These are phyloP conservation scores for Fusarium cyanostomum DNA, from an alignment of 2,329 filamentous ascomycete species.

Conservation along the genomic window DNA sequence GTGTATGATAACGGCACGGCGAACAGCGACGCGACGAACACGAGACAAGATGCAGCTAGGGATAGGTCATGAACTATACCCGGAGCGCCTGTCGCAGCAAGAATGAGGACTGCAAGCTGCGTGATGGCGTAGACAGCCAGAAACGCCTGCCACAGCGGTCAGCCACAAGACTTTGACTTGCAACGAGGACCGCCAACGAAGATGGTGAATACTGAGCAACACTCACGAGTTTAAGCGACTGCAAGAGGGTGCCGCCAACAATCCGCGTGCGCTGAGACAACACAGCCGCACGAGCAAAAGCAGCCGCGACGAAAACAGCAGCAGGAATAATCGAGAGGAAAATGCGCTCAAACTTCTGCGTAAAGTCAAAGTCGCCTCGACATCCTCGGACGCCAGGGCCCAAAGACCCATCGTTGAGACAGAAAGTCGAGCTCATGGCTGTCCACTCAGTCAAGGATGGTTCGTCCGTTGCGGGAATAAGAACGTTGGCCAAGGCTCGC, in stretches of 20 bases:
- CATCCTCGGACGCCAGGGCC: slow-evolving; percentile 58
- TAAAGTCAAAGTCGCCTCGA: slow-evolving; percentile 61
- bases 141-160: slow-evolving; percentile 27
- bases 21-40: slow-evolving; percentile 43
- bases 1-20: slow-evolving; percentile 45
- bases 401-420: slow-evolving; percentile 51
- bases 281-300: slow-evolving; percentile 46
- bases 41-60: slow-evolving; percentile 40
- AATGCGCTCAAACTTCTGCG: slow-evolving; percentile 58
- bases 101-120: slow-evolving; percentile 46
- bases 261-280: slow-evolving; percentile 47
- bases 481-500: not conserved
- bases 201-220: not conserved
- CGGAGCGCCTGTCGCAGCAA: slow-evolving; percentile 38
- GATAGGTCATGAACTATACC: slow-evolving; percentile 37
- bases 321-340: slow-evolving; percentile 57
- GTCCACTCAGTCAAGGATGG: no score
- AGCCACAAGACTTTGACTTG: not conserved
- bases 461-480: not conserved
- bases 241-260: slow-evolving; percentile 49
- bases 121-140: slow-evolving; percentile 42
- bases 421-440: slow-evolving; percentile 40
- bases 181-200: no score
- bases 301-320: slow-evolving; percentile 50
- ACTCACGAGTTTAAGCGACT: slow-evolving; percentile 45